These are phyloP conservation scores for Arthrobotrys musiformis DNA, from an alignment of 2,329 filamentous ascomycete genomes.

Conservation along the genomic window DNA sequence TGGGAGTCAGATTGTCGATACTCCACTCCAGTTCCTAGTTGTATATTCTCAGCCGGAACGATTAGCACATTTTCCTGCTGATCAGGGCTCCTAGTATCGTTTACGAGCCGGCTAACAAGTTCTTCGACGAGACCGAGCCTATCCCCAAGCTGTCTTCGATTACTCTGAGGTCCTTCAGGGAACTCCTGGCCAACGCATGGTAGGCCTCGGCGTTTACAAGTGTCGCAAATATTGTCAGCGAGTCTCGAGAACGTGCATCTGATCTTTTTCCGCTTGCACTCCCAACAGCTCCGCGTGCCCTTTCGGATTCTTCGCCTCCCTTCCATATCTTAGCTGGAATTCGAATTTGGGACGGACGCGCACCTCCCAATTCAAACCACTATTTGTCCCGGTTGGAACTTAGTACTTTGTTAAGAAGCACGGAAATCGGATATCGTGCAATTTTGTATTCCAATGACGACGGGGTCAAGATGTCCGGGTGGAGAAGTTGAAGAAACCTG, in stretches of 20 bases:
- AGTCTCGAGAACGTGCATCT: constrained; percentile 65
- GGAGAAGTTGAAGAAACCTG: no score
- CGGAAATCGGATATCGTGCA: no score
- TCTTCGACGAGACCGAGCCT: constrained; percentile 66
- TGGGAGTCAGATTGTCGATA: background rate
- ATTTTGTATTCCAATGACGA: no score
- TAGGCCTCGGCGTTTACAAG: constrained; percentile 65
- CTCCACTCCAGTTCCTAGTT: background rate
- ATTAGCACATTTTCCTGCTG: background rate
- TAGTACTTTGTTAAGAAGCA: no score
- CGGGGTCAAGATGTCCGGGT: no score
- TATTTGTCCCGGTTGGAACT: no score
- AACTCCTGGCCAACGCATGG: constrained; percentile 67
- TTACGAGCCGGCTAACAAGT: constrained; percentile 65
- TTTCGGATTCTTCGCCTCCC: constrained; percentile 67
- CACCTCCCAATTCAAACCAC: no score
- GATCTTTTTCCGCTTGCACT: constrained; percentile 70
- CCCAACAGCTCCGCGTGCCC: constrained; percentile 71
- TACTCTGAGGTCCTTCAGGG: constrained; percentile 61
- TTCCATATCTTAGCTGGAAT: background rate
- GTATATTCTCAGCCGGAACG: constrained; percentile 27
- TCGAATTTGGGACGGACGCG: constrained; percentile 48
- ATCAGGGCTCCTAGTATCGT: constrained; percentile 60
- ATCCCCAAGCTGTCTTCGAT: constrained; percentile 63
- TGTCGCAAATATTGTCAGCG: constrained; percentile 64